A percentile compares a stretch with the other conserved stretches of the same genome.
These are phyloP conservation scores for Cryptosporidium felis DNA, from an alignment of 169 alveolate species.

Conservation along the genomic window DNA sequence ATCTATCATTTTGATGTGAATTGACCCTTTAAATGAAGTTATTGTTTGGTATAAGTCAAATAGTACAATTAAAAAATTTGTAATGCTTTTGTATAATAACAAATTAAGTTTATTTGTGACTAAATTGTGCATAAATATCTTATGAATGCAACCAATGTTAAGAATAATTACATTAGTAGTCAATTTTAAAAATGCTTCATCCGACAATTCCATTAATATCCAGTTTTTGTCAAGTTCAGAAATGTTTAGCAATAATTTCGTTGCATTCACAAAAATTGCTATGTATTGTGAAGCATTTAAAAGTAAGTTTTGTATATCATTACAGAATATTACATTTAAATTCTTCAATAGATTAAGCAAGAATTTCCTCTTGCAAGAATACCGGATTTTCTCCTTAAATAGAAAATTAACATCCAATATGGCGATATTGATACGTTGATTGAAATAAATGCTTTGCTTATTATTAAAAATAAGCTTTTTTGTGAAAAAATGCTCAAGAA, in stretches of 20 bases:
- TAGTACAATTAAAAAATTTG: not conserved
- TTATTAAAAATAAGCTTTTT: not conserved
- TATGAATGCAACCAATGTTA: not conserved
- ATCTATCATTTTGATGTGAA: not conserved
- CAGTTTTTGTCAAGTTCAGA: not conserved
- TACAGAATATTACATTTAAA: not conserved
- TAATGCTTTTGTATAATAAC: not conserved
- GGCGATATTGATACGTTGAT: not conserved
- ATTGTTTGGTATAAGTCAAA: constrained; percentile 1
- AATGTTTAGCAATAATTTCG: not conserved
- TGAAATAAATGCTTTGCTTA: not conserved
- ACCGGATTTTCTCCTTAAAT: not conserved
- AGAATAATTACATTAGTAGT: not conserved
- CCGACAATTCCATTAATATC: not conserved
- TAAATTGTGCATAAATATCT: not conserved
- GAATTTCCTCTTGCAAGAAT: not conserved
- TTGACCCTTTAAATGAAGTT: not conserved
- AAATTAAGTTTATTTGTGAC: not conserved
- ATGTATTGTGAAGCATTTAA: not conserved
- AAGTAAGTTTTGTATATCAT: not conserved
- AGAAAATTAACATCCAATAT: not conserved
- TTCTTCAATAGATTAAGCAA: not conserved
- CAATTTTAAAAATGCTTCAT: not conserved
- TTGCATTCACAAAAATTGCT: not conserved
- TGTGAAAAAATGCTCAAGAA: not conserved